phyloP scores from a whole-genome alignment of 345 rosid genomes.

The Bruguiera sexangula region DNA sequence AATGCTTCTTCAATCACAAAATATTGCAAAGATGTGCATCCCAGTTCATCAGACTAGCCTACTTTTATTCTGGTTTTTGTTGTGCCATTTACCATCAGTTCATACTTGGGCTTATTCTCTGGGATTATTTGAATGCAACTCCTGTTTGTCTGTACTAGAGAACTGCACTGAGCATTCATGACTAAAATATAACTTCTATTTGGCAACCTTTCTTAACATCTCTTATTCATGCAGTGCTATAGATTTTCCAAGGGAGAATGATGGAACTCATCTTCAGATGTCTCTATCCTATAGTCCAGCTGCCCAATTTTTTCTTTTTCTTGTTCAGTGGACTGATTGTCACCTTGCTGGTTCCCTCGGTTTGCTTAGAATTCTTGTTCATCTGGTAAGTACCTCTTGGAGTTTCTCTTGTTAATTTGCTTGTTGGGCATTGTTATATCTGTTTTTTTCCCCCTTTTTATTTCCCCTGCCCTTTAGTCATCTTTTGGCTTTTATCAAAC shows the following conservation, averaged over 20 bases:
- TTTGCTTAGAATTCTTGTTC: background rate
- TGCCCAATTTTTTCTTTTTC: conserved; percentile 40
- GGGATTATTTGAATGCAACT: background rate
- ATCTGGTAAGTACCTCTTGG: conserved; percentile 1
- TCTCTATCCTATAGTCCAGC: conserved; percentile 47
- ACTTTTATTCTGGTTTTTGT: background rate
- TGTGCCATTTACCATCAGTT: background rate
- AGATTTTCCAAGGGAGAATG: conserved; percentile 25
- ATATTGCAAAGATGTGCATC: too few relatives aligned
- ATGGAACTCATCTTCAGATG: conserved; percentile 32
- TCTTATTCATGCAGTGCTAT: conserved; percentile 16
- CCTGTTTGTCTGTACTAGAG: background rate
- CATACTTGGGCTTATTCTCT: background rate
- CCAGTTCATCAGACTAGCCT: background rate
- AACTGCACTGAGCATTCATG: background rate
- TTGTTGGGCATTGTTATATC: background rate
- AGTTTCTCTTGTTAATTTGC: background rate
- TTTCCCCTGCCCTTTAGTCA: background rate
- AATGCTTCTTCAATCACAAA: too few relatives aligned
- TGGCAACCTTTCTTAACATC: background rate
- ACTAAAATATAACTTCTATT: background rate
- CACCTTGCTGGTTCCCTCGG: conserved; percentile 1
- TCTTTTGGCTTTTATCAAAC: background rate
- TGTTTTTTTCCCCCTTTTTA: background rate
- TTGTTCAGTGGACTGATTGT: conserved; percentile 12